Base-by-base conservation (phyloP, 495 filamentous ascomycete species). In the Cercophora newfieldiana region DNA sequence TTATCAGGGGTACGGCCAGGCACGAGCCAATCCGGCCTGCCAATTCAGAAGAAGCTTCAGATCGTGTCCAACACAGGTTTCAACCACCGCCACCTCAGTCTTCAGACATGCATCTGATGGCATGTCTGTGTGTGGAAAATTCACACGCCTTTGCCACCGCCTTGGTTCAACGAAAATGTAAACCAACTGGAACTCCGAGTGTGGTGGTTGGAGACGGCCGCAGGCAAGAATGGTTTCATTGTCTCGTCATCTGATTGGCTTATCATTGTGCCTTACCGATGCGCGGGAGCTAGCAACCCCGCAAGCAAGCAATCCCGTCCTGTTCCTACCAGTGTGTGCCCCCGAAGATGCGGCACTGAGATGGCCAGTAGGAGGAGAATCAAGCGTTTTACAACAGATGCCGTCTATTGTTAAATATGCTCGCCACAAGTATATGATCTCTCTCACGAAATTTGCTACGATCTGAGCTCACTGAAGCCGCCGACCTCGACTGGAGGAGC, bases 21-120 rank as follows among this genome's bases (percentile, higher is more conserved):
- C 26, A 58, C 18, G 55, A 33, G 26, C 55, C 55, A 58, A 58
- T 58, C 55, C 51, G 5, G 51, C 51, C 22, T 55, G 51, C 51
- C 51, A 55, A 55, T 55, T 55, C 51, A 25, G 51, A 22, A 24
- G 22, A 24, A 55, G 51, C 3, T 55, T 2, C 4, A 44, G 12
- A 16, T 44, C 37, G 10, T 16, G 37, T 44, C 37, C 12, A 44
- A 44, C 37, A 44, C 37, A 8, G 2, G 37, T 14, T 44, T 14
- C 37, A 44, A 4, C 2, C 37, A 44, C 37, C 10, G 12, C 37
- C 37, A n/a, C n/a, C 18, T 8, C 10, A 16, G 10, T 44, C 37
- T 2, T 8, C 37, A 44, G 12, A 16, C 37, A 14, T 33, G 30
- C 30, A 33, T 14, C 37, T 14, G 2, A 14, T 14, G 2, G 37